These are phyloP conservation scores for Flammula alnicola DNA, from an alignment of 1,284 basidiomycete species.

Conservation along the genomic window DNA sequence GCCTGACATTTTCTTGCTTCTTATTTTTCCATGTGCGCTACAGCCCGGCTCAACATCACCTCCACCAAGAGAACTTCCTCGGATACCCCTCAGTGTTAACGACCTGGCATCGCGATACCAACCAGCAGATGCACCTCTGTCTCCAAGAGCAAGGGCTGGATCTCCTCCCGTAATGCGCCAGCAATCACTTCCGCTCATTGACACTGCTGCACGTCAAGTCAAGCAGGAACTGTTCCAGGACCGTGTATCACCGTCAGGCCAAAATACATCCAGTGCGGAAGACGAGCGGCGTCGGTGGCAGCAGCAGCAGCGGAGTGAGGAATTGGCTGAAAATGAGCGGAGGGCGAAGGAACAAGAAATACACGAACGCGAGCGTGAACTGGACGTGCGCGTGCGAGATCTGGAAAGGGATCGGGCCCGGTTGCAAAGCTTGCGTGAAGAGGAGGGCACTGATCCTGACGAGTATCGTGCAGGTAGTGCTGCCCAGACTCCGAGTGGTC, in stretches of 20 bases:
- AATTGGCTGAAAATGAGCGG: constrained; percentile 54
- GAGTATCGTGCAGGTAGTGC: too few relatives aligned
- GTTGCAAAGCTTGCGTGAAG: constrained; percentile 38
- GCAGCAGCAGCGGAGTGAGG: constrained; percentile 42
- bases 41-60: constrained; percentile 60
- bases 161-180: constrained; percentile 36
- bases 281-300: constrained; percentile 50
- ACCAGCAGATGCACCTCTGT: constrained; percentile 43
- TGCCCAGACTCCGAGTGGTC: constrained; percentile 16
- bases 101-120: constrained; percentile 70
- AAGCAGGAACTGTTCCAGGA: constrained; percentile 20
- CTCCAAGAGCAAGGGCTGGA: constrained; percentile 23
- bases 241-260: constrained; percentile 5
- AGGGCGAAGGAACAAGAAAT: constrained; percentile 55
- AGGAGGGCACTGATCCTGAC: too few relatives aligned
- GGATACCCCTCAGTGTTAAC: constrained; percentile 64
- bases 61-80: constrained; percentile 61
- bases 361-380: constrained; percentile 59
- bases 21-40: constrained; percentile 10
- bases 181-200: constrained; percentile 33
- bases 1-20: too few relatives aligned
- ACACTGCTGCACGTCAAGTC: constrained; percentile 24
- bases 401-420: constrained; percentile 56
- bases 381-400: constrained; percentile 55
- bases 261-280: constrained; percentile 20